A percentile compares a stretch with the other conserved stretches of the same genome.
These are phyloP conservation scores for Cerrena zonata DNA, from an alignment of 1,284 basidiomycete species.

Conservation along the genomic window DNA sequence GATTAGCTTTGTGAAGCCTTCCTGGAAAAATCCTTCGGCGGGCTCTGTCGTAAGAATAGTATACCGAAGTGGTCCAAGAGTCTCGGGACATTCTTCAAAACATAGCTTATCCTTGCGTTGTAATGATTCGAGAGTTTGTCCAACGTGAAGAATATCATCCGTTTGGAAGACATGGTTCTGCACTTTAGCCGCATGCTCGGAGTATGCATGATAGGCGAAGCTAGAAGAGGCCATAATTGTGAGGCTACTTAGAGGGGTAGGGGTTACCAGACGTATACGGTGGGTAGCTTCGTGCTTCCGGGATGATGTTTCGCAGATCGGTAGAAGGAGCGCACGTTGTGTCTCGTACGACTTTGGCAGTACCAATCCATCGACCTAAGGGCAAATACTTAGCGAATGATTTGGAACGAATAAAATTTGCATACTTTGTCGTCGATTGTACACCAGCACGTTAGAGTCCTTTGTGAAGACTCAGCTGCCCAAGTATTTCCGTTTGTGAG, in stretches of 20 bases:
- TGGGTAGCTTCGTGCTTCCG: neutral
- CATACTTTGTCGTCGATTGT: too few species aligned
- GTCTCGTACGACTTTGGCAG: neutral
- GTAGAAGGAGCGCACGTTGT: neutral
- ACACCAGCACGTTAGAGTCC: too few species aligned
- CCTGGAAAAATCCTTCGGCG: neutral
- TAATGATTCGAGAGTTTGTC: neutral
- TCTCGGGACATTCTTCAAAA: too few species aligned
- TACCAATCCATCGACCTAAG: neutral
- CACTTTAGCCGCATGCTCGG: neutral
- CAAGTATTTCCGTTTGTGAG: too few species aligned
- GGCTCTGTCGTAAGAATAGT: neutral
- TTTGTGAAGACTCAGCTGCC: too few species aligned
- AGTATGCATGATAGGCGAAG: neutral
- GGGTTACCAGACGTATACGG: neutral
- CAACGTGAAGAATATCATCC: neutral
- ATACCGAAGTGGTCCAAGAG: neutral
- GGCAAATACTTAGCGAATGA: too few species aligned
- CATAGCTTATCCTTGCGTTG: neutral
- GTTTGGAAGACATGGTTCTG: neutral
- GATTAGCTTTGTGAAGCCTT: neutral
- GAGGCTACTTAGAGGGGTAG: neutral
- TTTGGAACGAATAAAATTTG: too few species aligned
- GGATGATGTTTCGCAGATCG: neutral
- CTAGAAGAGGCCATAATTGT: neutral